Conservation (phyloP, 441 rosid genomes). For the Mallotus repandus region DNA sequence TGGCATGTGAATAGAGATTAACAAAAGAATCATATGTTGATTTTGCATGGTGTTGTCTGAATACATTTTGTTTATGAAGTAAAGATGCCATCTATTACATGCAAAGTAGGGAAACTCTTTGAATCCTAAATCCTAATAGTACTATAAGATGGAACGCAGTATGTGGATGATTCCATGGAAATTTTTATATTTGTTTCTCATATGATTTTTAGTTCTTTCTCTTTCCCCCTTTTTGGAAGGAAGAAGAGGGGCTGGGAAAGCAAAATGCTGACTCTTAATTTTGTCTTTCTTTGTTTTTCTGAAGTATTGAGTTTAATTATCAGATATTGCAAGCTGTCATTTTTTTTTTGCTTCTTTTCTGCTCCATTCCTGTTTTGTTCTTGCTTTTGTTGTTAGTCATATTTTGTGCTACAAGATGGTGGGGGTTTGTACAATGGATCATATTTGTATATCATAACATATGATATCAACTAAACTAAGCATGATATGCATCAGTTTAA, state of each 20-base stretch:
- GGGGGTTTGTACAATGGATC: background rate
- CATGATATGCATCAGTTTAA: background rate
- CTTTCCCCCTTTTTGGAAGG: background rate
- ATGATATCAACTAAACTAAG: background rate
- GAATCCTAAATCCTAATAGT: background rate
- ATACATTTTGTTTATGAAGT: background rate
- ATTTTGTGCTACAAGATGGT: conserved; percentile 1
- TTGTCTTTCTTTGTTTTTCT: background rate
- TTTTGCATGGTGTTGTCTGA: background rate
- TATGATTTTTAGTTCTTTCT: background rate
- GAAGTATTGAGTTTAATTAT: background rate
- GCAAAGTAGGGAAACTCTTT: background rate
- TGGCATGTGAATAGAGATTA: background rate
- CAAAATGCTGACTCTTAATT: background rate
- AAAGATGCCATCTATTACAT: background rate
- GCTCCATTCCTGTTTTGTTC: background rate
- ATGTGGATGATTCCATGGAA: background rate
- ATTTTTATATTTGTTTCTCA: background rate
- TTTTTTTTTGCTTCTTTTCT: background rate
- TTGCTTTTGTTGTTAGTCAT: background rate
- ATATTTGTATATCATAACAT: background rate
- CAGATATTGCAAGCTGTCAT: background rate
- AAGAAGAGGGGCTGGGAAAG: background rate
- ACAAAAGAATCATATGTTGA: background rate
- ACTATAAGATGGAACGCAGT: background rate